phyloP scores from a whole-genome alignment of 352 stramenopile genomes.

The Phytopythium kandeliae region DNA sequence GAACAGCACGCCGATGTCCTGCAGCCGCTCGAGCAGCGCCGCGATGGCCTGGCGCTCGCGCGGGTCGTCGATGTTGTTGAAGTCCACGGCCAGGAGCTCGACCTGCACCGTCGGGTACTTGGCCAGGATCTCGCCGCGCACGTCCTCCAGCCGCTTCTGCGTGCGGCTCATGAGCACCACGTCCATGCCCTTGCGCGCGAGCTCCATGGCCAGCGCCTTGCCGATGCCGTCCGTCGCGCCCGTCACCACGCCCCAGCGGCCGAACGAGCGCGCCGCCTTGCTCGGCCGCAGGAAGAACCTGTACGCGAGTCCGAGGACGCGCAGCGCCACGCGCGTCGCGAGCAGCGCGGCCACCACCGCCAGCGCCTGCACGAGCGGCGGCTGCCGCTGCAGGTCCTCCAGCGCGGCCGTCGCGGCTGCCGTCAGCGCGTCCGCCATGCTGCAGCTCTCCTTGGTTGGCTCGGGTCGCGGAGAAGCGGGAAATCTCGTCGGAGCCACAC shows the following conservation, averaged over 20 bases:
- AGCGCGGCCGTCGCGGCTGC: conserved; percentile 25
- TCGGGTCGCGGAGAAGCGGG: no score
- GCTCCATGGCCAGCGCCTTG: conserved; percentile 90
- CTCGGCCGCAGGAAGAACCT: conserved; percentile 91
- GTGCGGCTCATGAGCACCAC: conserved; percentile 97
- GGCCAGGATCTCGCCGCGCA: conserved; percentile 91
- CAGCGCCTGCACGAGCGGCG: conserved; percentile 38
- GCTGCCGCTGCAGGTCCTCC: conserved; percentile 11
- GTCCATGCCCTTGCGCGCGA: conserved; percentile 96
- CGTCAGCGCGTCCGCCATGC: conserved; percentile 23
- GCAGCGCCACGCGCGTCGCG: conserved; percentile 44
- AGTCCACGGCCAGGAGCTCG: conserved; percentile 92
- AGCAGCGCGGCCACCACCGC: conserved; percentile 39
- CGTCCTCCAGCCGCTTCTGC: conserved; percentile 93
- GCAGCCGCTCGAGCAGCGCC: conserved; percentile 49
- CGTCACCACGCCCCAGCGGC: conserved; percentile 97
- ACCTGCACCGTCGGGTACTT: conserved; percentile 89
- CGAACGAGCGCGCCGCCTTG: conserved; percentile 93
- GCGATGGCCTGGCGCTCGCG: conserved; percentile 50
- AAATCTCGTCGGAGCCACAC: not conserved
- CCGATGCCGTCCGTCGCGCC: conserved; percentile 94
- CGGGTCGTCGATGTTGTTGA: conserved; percentile 86
- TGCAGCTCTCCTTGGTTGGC: not conserved
- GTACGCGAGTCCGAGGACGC: conserved; percentile 50
- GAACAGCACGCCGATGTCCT: conserved; percentile 97